Evolutionary conservation across 768 basidiomycete species (phyloP).

Genomic region (Tulasnella sp.): DNA sequence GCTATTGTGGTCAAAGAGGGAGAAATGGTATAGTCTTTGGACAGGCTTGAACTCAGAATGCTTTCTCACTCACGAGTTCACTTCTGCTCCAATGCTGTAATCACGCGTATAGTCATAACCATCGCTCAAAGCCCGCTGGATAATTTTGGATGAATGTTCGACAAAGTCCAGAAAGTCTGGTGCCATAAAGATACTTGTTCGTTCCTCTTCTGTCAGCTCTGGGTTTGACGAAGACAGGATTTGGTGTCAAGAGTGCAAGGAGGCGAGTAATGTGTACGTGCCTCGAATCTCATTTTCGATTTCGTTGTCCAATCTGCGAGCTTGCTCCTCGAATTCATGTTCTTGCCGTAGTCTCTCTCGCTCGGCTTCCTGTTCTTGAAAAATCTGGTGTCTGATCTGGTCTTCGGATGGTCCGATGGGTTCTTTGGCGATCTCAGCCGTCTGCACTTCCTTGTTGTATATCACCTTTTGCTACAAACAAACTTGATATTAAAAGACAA

Average conservation of each 20-base stretch:
- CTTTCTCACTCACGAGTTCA: conserved; percentile 55
- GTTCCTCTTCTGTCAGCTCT: conserved; percentile 86
- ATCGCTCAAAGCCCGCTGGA: conserved; percentile 90
- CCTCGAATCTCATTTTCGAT: conserved; percentile 82
- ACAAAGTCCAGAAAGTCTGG: conserved; percentile 92
- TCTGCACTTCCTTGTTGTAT: conserved; percentile 81
- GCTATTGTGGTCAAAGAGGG: conserved; percentile 33
- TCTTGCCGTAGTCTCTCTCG: conserved; percentile 46
- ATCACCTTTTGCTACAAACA: conserved; percentile 55
- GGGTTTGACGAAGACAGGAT: conserved; percentile 12
- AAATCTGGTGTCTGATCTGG: conserved; percentile 60
- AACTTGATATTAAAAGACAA: conserved; percentile 20
- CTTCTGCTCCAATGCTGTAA: conserved; percentile 83
- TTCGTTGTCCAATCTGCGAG: conserved; percentile 71
- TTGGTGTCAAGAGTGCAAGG: background rate
- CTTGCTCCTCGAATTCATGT: conserved; percentile 72
- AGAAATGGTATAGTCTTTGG: too few relatives aligned
- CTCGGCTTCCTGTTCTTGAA: conserved; percentile 60
- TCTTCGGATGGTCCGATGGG: conserved; percentile 47
- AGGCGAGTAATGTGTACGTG: conserved; percentile 22
- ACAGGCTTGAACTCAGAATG: too few relatives aligned
- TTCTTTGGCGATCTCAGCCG: conserved; percentile 52
- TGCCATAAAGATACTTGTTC: conserved; percentile 66
- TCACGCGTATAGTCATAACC: conserved; percentile 95
- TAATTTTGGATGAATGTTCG: conserved; percentile 87